Conservation (phyloP, 805 yeast genomes). For the Cyberlindnera maritima region DNA sequence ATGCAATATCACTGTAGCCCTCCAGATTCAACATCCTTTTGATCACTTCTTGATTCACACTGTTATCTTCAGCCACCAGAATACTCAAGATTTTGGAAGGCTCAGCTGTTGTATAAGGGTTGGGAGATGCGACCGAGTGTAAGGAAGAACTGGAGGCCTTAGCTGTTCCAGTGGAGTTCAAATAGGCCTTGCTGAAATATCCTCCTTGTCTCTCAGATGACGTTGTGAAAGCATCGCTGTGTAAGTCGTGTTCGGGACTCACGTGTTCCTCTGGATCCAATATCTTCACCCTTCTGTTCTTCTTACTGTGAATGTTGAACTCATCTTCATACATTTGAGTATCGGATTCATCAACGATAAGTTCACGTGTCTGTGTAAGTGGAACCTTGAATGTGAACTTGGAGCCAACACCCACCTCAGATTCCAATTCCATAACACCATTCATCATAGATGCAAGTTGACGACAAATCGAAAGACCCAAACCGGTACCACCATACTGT, state of each 20-base stretch:
- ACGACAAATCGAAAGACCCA: conserved; percentile 85
- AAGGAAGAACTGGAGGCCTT: conserved; percentile 15
- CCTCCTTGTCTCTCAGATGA: conserved; percentile 13
- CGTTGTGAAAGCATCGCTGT: conserved; percentile 10
- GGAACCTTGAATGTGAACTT: conserved; percentile 81
- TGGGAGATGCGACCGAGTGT: conserved; percentile 7
- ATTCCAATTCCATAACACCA: conserved; percentile 74
- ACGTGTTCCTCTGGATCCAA: conserved; percentile 23
- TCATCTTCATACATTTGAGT: conserved; percentile 59
- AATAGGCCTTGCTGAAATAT: conserved; percentile 19
- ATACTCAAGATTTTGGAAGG: conserved; percentile 37
- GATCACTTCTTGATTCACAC: conserved; percentile 92
- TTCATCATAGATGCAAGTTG: conserved; percentile 90
- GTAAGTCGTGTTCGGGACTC: neutral
- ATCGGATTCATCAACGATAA: conserved; percentile 30
- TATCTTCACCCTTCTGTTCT: conserved; percentile 44
- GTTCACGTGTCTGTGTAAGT: conserved; percentile 48
- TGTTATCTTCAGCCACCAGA: conserved; percentile 90
- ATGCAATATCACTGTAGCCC: conserved; percentile 64
- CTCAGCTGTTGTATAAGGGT: neutral
- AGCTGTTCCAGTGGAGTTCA: conserved; percentile 41
- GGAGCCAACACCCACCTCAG: conserved; percentile 80
- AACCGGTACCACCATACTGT: conserved; percentile 93
- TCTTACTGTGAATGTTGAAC: conserved; percentile 54
- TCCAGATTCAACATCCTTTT: conserved; percentile 83